phyloP scores from a whole-genome alignment of 208 protist genomes.

The Wallacemonas rigidus region DNA sequence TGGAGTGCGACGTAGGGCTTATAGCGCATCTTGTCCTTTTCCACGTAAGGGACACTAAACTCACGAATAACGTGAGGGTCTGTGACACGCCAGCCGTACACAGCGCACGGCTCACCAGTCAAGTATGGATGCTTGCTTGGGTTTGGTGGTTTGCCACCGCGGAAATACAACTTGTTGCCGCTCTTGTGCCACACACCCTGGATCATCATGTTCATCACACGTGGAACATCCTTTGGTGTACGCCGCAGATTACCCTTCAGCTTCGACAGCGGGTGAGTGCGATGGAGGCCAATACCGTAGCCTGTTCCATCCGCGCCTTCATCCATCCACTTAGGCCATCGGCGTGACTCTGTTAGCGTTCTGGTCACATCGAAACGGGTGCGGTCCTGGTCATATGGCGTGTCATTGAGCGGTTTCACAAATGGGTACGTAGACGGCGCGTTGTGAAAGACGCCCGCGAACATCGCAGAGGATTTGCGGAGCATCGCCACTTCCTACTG shows the following conservation, averaged over 20 bases:
- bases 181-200: conserved; percentile 92
- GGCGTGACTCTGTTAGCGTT: conserved; percentile 32
- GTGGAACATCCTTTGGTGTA: conserved; percentile 59
- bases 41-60: conserved; percentile 76
- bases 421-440: conserved; percentile 86
- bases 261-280: conserved; percentile 79
- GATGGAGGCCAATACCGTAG: conserved; percentile 84
- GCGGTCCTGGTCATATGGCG: conserved; percentile 83
- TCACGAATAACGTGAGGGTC: conserved; percentile 80
- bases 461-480: conserved; percentile 8
- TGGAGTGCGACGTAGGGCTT: conserved; percentile 90
- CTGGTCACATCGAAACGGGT: conserved; percentile 54
- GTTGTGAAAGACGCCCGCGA: conserved; percentile 79
- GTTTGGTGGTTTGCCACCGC: conserved; percentile 89
- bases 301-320: conserved; percentile 84
- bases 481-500: conserved; percentile 15
- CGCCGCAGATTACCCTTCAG: conserved; percentile 76
- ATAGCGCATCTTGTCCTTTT: conserved; percentile 73
- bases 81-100: conserved; percentile 89
- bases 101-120: conserved; percentile 88
- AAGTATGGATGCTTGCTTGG: conserved; percentile 87
- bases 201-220: conserved; percentile 89
- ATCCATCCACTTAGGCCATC: conserved; percentile 90
- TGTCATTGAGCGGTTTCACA: conserved; percentile 87
- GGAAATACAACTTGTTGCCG: conserved; percentile 87